Base-by-base conservation (phyloP, 192 early-diverging fungal species). In the Backusella psychrophila region DNA sequence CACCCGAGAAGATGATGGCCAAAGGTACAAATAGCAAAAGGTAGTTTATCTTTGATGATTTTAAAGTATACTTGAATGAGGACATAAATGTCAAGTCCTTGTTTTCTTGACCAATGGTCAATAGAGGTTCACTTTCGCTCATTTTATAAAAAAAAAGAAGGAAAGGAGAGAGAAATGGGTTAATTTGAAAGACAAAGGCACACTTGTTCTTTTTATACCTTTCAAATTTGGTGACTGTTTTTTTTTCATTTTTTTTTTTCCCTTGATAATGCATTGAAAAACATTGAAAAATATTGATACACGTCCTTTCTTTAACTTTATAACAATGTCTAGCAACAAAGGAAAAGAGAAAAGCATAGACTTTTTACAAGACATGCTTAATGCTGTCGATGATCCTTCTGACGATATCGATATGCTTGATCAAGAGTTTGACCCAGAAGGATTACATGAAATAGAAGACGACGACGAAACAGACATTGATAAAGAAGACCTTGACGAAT, bases 11-110 rank as follows among this genome's bases (percentile, higher is more conserved):
- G 0, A 92, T 72, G 33, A 96, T 85, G 6, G 92, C 97, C 8
- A 98, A 83, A 2, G 96, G 96, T 4, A 95, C 87, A 44, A 97
- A 91, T 0, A 93, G 23, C 15, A 96, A 82, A 0, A 94, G 82
- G 12, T 90, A 46, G 82, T 96, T 94, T 80, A 95, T 76, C 77
- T 83, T 88, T 53, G 91, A 91, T 36, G 81, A 85, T n/a, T 87
- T 74, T 7, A 90, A 21, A 7, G 89, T 84, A 11, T 59, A 69
- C 72, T 80, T 89, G 69, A 76, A 74, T 66, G 81, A 91, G 68
- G 77, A 88, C 31, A 68, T 73, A 77, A 85, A 81, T 49, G 66
- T 75, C 15, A 79, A 53, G 9, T 72, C n/a, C 0, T 77, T 35
- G 5, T 81, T 23, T 14, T 53, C 6, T 17, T 53, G 65, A 44